Conservation (phyloP, 257 asterid species). For the Scutellaria minor region DNA sequence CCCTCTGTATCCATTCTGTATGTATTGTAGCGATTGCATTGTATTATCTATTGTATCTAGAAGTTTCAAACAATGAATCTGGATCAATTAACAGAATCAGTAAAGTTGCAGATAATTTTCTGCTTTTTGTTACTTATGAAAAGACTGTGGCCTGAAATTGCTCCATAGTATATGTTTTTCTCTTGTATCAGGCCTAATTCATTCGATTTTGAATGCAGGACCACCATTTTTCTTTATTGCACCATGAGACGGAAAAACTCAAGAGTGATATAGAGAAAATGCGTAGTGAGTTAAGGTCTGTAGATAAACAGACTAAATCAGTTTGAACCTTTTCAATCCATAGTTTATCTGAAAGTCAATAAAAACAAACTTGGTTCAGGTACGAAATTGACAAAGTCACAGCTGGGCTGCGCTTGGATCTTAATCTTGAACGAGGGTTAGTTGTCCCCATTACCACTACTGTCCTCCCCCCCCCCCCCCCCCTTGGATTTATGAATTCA, state of each 20-base stretch:
- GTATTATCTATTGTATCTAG: not conserved
- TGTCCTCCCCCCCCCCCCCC: too few species aligned
- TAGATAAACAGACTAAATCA: constrained; percentile 4
- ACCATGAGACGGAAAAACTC: constrained; percentile 85
- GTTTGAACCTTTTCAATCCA: constrained; percentile 11
- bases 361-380: constrained; percentile 51
- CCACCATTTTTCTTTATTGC: constrained; percentile 83
- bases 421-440: constrained; percentile 93
- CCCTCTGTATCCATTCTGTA: too few species aligned
- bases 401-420: constrained; percentile 96
- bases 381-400: constrained; percentile 93
- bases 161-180: not conserved
- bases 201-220: constrained; percentile 61
- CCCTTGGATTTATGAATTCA: not conserved
- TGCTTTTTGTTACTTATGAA: not conserved
- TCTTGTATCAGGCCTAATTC: constrained; percentile 21
- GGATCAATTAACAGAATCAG: not conserved
- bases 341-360: constrained; percentile 22
- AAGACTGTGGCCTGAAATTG: constrained; percentile 14
- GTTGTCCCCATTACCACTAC: constrained; percentile 4
- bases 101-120: not conserved
- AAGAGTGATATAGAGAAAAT: constrained; percentile 84
- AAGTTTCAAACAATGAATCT: constrained; percentile 7
- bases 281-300: constrained; percentile 88
- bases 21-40: not conserved